Percentiles rank a stretch among this genome's conserved stretches.
Evolutionary conservation across 192 early-diverging fungal species (phyloP).

Genomic region (Entomortierella parvispora): DNA sequence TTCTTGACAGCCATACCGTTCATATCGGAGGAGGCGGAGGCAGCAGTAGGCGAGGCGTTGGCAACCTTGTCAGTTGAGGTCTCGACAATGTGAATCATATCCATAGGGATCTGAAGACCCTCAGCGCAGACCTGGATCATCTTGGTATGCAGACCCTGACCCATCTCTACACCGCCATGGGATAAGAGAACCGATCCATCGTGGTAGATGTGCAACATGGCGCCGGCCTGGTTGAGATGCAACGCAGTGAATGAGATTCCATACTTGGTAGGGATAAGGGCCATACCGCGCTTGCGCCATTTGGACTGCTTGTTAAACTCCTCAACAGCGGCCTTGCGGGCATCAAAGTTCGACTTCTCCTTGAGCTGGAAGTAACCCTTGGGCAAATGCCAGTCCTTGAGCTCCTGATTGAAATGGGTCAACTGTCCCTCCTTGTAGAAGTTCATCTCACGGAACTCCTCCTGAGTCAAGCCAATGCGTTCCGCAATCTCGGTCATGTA

Average conservation of each 20-base stretch:
- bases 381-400: slow-evolving; percentile 79
- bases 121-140: slow-evolving; percentile 89
- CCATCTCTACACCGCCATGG: slow-evolving; percentile 93
- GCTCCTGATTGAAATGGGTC: slow-evolving; percentile 75
- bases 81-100: slow-evolving; percentile 66
- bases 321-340: slow-evolving; percentile 65
- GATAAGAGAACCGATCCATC: slow-evolving; percentile 86
- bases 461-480: slow-evolving; percentile 66
- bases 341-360: slow-evolving; percentile 59
- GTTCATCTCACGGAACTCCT: slow-evolving; percentile 73
- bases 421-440: slow-evolving; percentile 75
- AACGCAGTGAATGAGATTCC: slow-evolving; percentile 81
- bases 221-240: slow-evolving; percentile 85
- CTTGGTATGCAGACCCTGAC: slow-evolving; percentile 92
- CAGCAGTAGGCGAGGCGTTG: slow-evolving; percentile 85
- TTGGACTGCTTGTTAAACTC: slow-evolving; percentile 76
- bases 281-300: slow-evolving; percentile 83
- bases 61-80: slow-evolving; percentile 82
- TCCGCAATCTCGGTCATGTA: slow-evolving; percentile 85
- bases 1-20: slow-evolving; percentile 86
- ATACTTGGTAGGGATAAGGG: slow-evolving; percentile 86
- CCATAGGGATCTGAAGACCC: slow-evolving; percentile 76
- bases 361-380: slow-evolving; percentile 75
- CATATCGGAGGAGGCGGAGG: slow-evolving; percentile 80
- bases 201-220: slow-evolving; percentile 85